These are phyloP conservation scores for Botrytis elliptica DNA, from an alignment of 2,329 filamentous ascomycete genomes.

Conservation along the genomic window DNA sequence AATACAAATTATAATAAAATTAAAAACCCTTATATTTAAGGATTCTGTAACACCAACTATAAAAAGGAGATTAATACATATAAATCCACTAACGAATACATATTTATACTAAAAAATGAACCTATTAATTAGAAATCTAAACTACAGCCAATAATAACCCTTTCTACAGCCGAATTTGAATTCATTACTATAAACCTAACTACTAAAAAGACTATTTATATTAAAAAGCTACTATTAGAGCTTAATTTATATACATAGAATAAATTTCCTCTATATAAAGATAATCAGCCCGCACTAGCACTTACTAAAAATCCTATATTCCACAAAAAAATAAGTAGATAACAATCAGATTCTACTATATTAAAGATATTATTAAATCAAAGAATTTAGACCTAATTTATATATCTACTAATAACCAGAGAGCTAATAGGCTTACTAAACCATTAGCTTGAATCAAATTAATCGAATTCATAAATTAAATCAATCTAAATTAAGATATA, in stretches of 20 bases:
- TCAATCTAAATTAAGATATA: too few species aligned
- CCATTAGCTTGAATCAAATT: too few species aligned
- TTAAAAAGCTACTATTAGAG: neutral
- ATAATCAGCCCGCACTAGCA: accelerated
- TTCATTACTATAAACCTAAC: neutral
- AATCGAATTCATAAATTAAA: too few species aligned
- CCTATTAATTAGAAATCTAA: neutral
- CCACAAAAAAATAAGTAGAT: too few species aligned
- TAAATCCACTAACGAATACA: neutral
- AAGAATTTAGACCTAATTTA: too few species aligned
- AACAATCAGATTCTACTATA: too few species aligned
- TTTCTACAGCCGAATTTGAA: neutral
- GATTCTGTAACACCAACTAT: neutral
- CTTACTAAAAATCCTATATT: too few species aligned
- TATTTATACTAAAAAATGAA: neutral
- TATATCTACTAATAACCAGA: too few species aligned
- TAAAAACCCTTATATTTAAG: too few species aligned
- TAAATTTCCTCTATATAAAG: neutral
- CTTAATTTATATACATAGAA: neutral
- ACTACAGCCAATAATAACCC: neutral
- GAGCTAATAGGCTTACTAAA: too few species aligned
- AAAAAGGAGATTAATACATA: neutral
- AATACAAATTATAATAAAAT: too few species aligned
- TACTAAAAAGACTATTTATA: neutral
- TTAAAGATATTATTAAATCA: too few species aligned